Evolutionary conservation across 129 eudicot genomes (phyloP).

Genomic region (Silybum marianum): DNA sequence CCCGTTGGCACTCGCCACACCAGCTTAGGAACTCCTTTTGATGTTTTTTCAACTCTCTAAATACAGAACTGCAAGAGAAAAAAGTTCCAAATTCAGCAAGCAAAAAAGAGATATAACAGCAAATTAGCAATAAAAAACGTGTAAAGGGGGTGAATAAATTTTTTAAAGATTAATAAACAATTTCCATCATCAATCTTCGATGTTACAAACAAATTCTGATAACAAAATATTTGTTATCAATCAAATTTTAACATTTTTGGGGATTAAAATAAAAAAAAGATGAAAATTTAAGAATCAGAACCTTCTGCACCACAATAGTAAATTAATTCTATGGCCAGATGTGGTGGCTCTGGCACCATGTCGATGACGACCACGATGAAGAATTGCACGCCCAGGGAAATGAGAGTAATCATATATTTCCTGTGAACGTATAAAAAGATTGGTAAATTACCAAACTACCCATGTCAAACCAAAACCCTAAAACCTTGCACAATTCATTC

Average conservation of each 20-base stretch:
- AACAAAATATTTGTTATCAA: not conserved
- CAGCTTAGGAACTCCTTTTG: constrained; percentile 73
- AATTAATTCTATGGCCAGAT: constrained; percentile 72
- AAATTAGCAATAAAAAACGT: too few relatives aligned
- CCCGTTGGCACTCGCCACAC: constrained; percentile 86
- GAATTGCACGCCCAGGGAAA: constrained; percentile 75
- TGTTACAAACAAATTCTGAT: not conserved
- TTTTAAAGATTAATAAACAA: too few relatives aligned
- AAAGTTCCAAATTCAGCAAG: constrained; percentile 1
- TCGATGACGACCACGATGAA: constrained; percentile 98
- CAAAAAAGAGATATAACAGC: not conserved
- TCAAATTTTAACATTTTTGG: not conserved
- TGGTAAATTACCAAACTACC: not conserved
- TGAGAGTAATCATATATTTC: constrained; percentile 78
- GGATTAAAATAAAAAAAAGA: not conserved
- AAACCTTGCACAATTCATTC: not conserved
- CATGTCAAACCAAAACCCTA: not conserved
- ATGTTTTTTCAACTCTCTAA: constrained; percentile 77
- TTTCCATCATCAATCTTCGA: not conserved
- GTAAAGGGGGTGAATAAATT: too few relatives aligned
- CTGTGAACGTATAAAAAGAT: constrained; percentile 33
- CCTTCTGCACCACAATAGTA: constrained; percentile 96
- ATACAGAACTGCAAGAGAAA: constrained; percentile 57
- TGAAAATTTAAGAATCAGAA: constrained; percentile 9
- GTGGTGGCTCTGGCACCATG: constrained; percentile 99